Evolutionary conservation across 352 stramenopile species (phyloP).

Genomic region (Phytophthora fragariae): DNA sequence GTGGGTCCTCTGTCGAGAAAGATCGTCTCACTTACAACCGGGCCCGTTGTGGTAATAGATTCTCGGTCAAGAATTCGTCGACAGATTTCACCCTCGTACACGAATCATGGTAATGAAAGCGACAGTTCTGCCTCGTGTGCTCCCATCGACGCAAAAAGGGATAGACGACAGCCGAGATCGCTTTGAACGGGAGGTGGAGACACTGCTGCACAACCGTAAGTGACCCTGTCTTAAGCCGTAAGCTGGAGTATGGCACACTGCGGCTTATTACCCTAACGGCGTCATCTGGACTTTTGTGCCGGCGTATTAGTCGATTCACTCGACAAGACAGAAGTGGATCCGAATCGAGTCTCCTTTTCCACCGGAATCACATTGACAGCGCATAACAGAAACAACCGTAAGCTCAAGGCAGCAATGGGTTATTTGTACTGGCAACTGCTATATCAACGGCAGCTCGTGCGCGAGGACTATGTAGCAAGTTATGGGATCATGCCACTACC

Average conservation of each 20-base stretch:
- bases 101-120: slow-evolving; percentile 67
- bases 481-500: slow-evolving; percentile 58
- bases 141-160: slow-evolving; percentile 57
- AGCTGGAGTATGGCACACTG: not conserved
- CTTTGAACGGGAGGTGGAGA: slow-evolving; percentile 53
- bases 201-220: slow-evolving; percentile 50
- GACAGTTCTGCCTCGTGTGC: slow-evolving; percentile 69
- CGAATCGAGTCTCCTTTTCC: slow-evolving; percentile 63
- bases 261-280: not conserved
- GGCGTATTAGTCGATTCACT: slow-evolving; percentile 37
- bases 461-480: slow-evolving; percentile 51
- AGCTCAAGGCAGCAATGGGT: slow-evolving; percentile 60
- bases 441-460: slow-evolving; percentile 44
- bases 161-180: slow-evolving; percentile 57
- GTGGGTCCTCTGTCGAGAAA: not conserved
- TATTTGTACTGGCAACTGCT: slow-evolving; percentile 65
- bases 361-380: slow-evolving; percentile 63
- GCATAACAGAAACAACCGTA: slow-evolving; percentile 76
- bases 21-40: not conserved
- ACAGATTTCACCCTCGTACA: slow-evolving; percentile 39
- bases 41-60: slow-evolving; percentile 35
- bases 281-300: not conserved
- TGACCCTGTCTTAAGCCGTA: not conserved
- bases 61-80: slow-evolving; percentile 26
- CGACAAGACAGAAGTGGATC: slow-evolving; percentile 53